Conservation (phyloP, 192 early-diverging fungal genomes). For the Tieghemiomyces parasiticus region DNA sequence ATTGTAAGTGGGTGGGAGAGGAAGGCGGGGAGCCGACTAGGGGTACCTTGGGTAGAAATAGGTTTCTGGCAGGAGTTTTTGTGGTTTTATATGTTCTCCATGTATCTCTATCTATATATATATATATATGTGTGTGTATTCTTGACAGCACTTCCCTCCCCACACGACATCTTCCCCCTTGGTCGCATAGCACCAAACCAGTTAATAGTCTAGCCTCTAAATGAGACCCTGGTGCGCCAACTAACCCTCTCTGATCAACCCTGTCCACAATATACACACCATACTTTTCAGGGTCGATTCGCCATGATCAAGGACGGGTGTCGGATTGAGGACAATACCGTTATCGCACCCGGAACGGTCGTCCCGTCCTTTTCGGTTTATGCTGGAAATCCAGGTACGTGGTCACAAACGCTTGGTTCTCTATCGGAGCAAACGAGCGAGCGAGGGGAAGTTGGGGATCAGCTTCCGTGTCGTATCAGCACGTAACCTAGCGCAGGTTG, state of each 20-base stretch:
- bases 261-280: not conserved
- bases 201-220: not conserved
- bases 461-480: not conserved
- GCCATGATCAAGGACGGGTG: conserved; percentile 92
- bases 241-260: not conserved
- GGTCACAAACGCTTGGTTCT: too few species aligned
- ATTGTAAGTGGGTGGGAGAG: conserved; percentile 80
- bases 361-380: conserved; percentile 88
- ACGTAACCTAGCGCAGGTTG: not conserved
- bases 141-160: too few species aligned
- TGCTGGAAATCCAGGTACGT: conserved; percentile 62
- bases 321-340: conserved; percentile 75
- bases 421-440: not conserved
- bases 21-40: too few species aligned
- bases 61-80: too few species aligned
- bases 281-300: conserved; percentile 57
- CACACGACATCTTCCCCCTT: too few species aligned
- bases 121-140: too few species aligned
- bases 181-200: too few species aligned
- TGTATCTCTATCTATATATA: too few species aligned
- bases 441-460: not conserved
- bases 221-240: not conserved
- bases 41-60: too few species aligned
- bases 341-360: conserved; percentile 82
- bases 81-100: too few species aligned